Evolutionary conservation across 2,329 filamentous ascomycete genomes (phyloP), one percentile per base, ranked within the genome.

Genomic region (Cladobotryum mycophilum): DNA sequence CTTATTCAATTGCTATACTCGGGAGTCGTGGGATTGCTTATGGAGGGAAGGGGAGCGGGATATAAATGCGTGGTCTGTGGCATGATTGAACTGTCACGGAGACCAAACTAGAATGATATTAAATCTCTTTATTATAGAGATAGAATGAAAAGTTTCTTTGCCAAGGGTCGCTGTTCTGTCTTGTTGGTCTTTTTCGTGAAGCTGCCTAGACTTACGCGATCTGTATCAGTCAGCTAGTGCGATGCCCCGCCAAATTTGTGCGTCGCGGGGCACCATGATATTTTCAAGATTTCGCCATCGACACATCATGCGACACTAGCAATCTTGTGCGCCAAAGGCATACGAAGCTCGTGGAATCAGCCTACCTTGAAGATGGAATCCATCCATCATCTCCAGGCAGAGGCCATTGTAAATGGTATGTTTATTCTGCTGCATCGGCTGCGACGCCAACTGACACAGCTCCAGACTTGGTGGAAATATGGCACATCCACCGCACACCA

Each of bases 401-500:
- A 47, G 18, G 41, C 43, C 38, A 45, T 47, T 33, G 36, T 47
- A 12, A 44, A 51, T 41, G 55, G 56, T 56, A 48, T 55, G 50
- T 48, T 42, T n/a, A 5, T 22, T 41, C 14, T 8, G 7, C 43
- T 2, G 9, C 1, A 7, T 15, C 33, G 11, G 13, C 14, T 12
- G 6, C 30, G n/a, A 20, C 25, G 25, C n/a, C n/a, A 40, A 43
- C 38, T 53, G 48, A 53, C 43, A 38, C 44, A 44, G 30, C 8
- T 37, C 25, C 48, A 72, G 70, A 69, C 42, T 45, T 67, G 50
- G 60, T 75, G 11, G 70, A 73, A 43, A 51, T 68, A 9, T 79
- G 76, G 76, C 75, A 78, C 55, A 55, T 62, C 45, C 67, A 76
- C 53, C 71, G 76, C 18, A 71, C 72, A 14, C 65, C 70, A 1